phyloP scores from a whole-genome alignment of 805 yeast species.

The Candida piceae region DNA sequence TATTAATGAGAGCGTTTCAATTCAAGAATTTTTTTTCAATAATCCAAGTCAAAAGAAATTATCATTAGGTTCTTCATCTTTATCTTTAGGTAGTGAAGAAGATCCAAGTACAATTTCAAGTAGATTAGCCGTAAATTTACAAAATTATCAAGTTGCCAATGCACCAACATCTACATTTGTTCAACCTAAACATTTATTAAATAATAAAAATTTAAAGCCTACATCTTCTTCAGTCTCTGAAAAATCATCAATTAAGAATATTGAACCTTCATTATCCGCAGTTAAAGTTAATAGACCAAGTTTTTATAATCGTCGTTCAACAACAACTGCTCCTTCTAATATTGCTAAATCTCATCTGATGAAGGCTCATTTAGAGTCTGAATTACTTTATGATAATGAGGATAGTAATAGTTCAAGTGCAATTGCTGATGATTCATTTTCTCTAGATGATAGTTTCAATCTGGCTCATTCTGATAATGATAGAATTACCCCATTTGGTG shows the following conservation, averaged over 20 bases:
- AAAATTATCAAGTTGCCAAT: constrained; percentile 6
- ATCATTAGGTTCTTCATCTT: constrained; percentile 11
- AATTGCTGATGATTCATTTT: constrained; percentile 5
- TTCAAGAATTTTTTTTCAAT: constrained; percentile 49
- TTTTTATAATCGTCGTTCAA: constrained; percentile 9
- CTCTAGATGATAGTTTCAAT: neutral
- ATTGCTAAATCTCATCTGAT: constrained; percentile 2
- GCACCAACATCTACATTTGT: constrained; percentile 17
- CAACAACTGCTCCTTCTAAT: constrained; percentile 1
- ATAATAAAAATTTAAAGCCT: constrained; percentile 3
- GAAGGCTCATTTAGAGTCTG: neutral
- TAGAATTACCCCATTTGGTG: constrained; percentile 64
- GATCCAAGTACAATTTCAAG: constrained; percentile 7
- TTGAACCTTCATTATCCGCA: constrained; percentile 18
- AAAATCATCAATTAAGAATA: constrained; percentile 2
- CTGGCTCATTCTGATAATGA: constrained; percentile 6
- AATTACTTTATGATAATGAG: neutral
- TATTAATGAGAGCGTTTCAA: constrained; percentile 31
- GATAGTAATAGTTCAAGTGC: neutral
- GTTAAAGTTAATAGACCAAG: constrained; percentile 15
- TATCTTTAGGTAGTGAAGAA: constrained; percentile 6
- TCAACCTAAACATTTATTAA: constrained; percentile 20
- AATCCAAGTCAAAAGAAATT: constrained; percentile 22
- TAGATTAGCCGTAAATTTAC: constrained; percentile 4
- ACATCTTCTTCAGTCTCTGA: constrained; percentile 16